Evolutionary conservation across 148 eudicot genomes (phyloP).

Genomic region (Rhododendron simsii): DNA sequence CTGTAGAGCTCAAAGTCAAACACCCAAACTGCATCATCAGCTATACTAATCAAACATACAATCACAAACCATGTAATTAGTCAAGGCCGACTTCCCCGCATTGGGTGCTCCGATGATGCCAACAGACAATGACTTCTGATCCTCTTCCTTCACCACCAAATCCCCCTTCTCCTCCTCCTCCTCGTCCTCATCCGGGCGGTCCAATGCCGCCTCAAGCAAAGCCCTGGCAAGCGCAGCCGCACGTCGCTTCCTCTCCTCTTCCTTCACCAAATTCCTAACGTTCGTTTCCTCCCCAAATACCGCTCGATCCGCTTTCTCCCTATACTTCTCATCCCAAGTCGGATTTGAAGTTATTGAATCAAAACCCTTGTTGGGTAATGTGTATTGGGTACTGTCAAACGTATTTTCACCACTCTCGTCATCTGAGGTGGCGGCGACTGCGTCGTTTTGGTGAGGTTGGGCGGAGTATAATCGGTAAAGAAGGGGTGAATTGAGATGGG

Average conservation of each 20-base stretch:
- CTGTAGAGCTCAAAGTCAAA: not conserved
- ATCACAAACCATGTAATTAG: conserved; percentile 72
- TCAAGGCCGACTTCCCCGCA: conserved; percentile 91
- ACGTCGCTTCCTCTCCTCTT: conserved; percentile 41
- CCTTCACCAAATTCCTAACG: conserved; percentile 18
- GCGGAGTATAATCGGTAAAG: conserved; percentile 39
- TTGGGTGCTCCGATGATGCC: conserved; percentile 98
- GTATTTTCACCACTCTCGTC: conserved; percentile 21
- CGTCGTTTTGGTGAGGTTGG: conserved; percentile 28
- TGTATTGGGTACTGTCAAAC: conserved; percentile 56
- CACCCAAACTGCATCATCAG: not conserved
- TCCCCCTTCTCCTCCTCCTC: conserved; percentile 35
- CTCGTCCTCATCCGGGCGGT: conserved; percentile 25
- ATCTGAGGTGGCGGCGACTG: conserved; percentile 19
- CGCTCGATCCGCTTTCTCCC: conserved; percentile 48
- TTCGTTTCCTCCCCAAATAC: conserved; percentile 47
- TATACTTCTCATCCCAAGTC: conserved; percentile 36
- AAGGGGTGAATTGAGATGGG: conserved; percentile 23
- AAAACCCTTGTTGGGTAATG: too few species aligned
- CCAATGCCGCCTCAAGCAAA: conserved; percentile 62
- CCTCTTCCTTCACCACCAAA: conserved; percentile 54
- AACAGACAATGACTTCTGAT: conserved; percentile 73
- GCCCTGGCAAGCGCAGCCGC: conserved; percentile 48
- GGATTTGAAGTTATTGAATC: too few species aligned
- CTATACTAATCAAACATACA: not conserved